Base-by-base conservation (phyloP, 306 rosid species). In the Medicago truncatula region DNA sequence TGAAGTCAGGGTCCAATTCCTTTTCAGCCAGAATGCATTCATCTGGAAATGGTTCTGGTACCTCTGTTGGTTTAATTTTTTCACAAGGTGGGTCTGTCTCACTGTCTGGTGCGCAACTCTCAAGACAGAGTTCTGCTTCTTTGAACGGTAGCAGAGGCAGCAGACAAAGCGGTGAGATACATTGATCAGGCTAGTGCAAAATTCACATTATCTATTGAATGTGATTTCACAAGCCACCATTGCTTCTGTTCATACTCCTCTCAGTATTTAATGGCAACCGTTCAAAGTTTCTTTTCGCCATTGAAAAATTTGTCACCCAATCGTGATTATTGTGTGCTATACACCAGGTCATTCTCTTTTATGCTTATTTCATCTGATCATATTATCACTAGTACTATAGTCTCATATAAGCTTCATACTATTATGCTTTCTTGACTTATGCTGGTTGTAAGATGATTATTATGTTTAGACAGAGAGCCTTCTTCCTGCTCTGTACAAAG, bases 41-140 rank as follows among this genome's bases (percentile, higher is more conserved):
- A 16, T 67, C 93, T 71, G 93, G 87, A 76, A 88, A 84, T 75
- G 78, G 82, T 20, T 79, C 91, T 44, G 80, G 85, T 78, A 80
- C 72, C 80, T 71, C 95, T 72, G 92, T 82, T 13, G 86, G 90
- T 77, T 72, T 90, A 80, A 89, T 87, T 66, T 87, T 87, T 77
- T 84, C 96, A 25, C 94, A 87, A 76, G 85, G 88, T 16, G 93
- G 88, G 39, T 63, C 91, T 25, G 86, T 77, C 80, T 82, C 89
- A 12, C 88, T 79, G 8, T 79, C 92, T 73, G 92, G 88, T 74
- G 91, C 79, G 77, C 92, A 87, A 86, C 87, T 84, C 59, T 78
- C 92, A 17, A 82, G 83, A 59, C 91, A 87, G 74, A 87, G 76
- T 85, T 76, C 92, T 74, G 78, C 83, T 77, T 78, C 93, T 72